A percentile compares a stretch with the other conserved stretches of the same genome.
Evolutionary conservation across 352 stramenopile genomes (phyloP).

Genomic region (Pythium folliculosum): DNA sequence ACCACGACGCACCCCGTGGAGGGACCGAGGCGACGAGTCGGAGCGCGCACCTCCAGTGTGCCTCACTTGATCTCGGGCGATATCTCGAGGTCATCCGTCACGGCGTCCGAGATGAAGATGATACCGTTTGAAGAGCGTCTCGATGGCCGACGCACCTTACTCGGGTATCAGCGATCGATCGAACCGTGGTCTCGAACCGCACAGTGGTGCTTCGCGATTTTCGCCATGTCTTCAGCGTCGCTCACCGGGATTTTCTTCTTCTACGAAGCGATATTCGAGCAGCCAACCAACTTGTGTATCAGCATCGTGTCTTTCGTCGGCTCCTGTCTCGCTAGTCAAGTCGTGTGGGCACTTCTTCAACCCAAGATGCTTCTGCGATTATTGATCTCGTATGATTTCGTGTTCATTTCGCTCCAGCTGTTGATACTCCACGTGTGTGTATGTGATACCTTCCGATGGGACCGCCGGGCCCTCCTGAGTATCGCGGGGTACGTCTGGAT

Average conservation of each 20-base stretch:
- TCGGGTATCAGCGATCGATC: neutral
- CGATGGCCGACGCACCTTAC: neutral
- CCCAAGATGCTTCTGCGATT: conserved; percentile 26
- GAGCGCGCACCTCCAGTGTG: neutral
- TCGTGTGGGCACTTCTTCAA: conserved; percentile 18
- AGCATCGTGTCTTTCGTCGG: neutral
- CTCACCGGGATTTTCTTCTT: neutral
- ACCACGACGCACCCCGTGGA: neutral
- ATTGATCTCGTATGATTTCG: conserved; percentile 37
- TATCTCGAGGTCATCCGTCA: neutral
- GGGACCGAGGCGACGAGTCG: neutral
- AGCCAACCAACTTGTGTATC: neutral
- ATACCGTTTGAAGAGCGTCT: neutral
- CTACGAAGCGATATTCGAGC: conserved; percentile 5
- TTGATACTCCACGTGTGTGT: conserved; percentile 24
- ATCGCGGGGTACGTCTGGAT: conserved; percentile 28
- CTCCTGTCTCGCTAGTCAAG: neutral
- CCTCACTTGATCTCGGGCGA: neutral
- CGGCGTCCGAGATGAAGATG: conserved; percentile 8
- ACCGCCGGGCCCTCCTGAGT: conserved; percentile 14
- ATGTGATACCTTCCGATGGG: conserved; percentile 34
- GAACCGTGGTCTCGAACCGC: neutral
- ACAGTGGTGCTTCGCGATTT: neutral
- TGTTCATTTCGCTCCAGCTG: conserved; percentile 35
- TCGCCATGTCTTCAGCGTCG: neutral